Percentiles rank a stretch among this genome's conserved stretches.
These are phyloP conservation scores for Paxillus rubicundulus DNA, from an alignment of 768 basidiomycete genomes.

Conservation along the genomic window DNA sequence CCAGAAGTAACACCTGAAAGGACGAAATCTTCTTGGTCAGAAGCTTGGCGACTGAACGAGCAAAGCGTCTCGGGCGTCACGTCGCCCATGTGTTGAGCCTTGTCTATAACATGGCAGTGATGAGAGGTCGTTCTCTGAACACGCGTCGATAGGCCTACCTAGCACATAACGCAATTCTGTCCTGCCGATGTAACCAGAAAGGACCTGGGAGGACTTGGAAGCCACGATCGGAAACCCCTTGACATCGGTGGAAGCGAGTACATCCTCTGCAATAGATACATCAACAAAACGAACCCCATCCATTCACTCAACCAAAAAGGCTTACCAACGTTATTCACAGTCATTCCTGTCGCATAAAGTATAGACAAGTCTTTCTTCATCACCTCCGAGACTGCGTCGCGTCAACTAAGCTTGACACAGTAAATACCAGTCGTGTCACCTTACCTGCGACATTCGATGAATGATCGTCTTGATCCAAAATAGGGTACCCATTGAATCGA, in stretches of 20 bases:
- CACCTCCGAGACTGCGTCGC: constrained; percentile 70
- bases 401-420: constrained; percentile 7
- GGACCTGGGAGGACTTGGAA: constrained; percentile 51
- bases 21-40: constrained; percentile 51
- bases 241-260: constrained; percentile 68
- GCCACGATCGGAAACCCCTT: constrained; percentile 92
- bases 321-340: constrained; percentile 77
- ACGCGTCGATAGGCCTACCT: constrained; percentile 43
- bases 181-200: constrained; percentile 87
- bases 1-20: constrained; percentile 42
- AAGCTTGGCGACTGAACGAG: constrained; percentile 55
- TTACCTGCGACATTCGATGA: constrained; percentile 87
- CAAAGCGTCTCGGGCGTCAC: constrained; percentile 67
- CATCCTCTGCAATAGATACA: constrained; percentile 50
- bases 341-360: constrained; percentile 72
- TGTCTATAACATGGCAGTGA: constrained; percentile 56
- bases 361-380: constrained; percentile 83
- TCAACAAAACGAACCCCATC: constrained; percentile 2
- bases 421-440: constrained; percentile 19
- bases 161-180: constrained; percentile 84
- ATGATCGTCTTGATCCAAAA: constrained; percentile 93
- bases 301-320: constrained; percentile 1
- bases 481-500: constrained; percentile 94
- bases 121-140: background rate
- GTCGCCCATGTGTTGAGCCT: constrained; percentile 61